Percentiles rank a stretch among this genome's conserved stretches.
phyloP scores from a whole-genome alignment of 1,139 yeast species.

The Lodderomyces parapsilosis region DNA sequence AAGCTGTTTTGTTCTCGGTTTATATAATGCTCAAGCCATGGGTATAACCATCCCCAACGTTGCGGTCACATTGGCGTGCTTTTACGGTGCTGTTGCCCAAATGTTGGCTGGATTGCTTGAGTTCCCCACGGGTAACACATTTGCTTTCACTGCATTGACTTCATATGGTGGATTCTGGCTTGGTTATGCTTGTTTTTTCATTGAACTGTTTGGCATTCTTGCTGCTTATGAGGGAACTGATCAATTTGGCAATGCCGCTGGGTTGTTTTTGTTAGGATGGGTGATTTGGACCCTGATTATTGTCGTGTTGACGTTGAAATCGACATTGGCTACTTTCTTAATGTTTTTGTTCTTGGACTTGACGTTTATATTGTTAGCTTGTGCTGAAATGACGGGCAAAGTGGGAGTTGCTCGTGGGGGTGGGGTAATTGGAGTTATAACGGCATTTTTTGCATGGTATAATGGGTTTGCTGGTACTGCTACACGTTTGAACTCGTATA shows the following conservation, averaged over 20 bases:
- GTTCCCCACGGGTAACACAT: slow-evolving; percentile 36
- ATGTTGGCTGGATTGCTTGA: slow-evolving; percentile 55
- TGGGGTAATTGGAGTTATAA: slow-evolving; percentile 44
- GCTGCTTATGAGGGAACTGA: slow-evolving; percentile 48
- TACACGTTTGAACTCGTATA: slow-evolving; percentile 28
- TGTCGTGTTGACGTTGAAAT: slow-evolving; percentile 39
- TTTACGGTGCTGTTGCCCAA: slow-evolving; percentile 50
- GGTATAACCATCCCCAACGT: slow-evolving; percentile 35
- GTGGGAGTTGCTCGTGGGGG: slow-evolving; percentile 36
- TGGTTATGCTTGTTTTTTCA: slow-evolving; percentile 34
- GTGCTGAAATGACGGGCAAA: slow-evolving; percentile 34
- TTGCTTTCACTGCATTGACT: slow-evolving; percentile 42
- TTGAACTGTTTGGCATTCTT: slow-evolving; percentile 49
- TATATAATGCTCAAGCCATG: slow-evolving; percentile 40
- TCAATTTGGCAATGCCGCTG: slow-evolving; percentile 33
- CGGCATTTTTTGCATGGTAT: slow-evolving; percentile 43
- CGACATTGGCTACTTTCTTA: slow-evolving; percentile 39
- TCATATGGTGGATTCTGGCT: slow-evolving; percentile 48
- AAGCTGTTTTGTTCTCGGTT: slow-evolving; percentile 36
- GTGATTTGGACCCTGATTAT: slow-evolving; percentile 41
- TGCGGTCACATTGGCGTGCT: slow-evolving; percentile 43
- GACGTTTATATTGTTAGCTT: slow-evolving; percentile 42
- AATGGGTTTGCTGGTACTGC: slow-evolving; percentile 37
- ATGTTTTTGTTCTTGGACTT: slow-evolving; percentile 35
- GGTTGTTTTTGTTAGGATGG: slow-evolving; percentile 46